Evolutionary conservation across 768 basidiomycete genomes (phyloP), one percentile per base, ranked within the genome.

Genomic region (Leccinum broughii): DNA sequence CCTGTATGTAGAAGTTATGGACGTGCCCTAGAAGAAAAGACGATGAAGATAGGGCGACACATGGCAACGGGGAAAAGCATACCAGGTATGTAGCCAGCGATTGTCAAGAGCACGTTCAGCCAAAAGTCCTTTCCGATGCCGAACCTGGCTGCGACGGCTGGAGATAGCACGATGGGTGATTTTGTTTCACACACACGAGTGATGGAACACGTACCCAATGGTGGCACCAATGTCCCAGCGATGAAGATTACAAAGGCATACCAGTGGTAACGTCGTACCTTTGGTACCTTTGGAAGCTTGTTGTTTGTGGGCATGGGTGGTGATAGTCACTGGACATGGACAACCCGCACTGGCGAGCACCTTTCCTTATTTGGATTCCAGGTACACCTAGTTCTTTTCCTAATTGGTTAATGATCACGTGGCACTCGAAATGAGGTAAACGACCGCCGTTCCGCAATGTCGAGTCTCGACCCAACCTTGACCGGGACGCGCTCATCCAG

Each of bases 1-100:
- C 90, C 82, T 92, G 91, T 60, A 94, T 92, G 78, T 94, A 94
- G 72, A 94, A 94, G 66, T 96, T 97, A 77, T 98, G 95, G 56
- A 77, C 86, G 72, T 98, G 95, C 22, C 93, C 92, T 88, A 71
- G 11, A 37, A 49, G 61, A 41, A 49, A 41, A 49, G 55, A 55
- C 11, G 55, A 56, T 70, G 32, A 65, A 55, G 55, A 20, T 22
- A 17, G 14, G 32, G 41, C 4, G 32, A 34, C 4, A 9, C 17
- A 59, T 35, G 57, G n/a, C 6, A 14, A 54, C 15, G 24, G 39
- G 20, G 26, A 2, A 56, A 20, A 46, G 63, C 79, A 10, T 51
- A 90, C 92, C 92, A 56, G 92, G 92, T 66, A 94, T 90, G 72
- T 96, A 97, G 11, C 95, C 95, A 71, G 86, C 88, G 56, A 98